Percentiles rank a stretch among this genome's conserved stretches.
Evolutionary conservation across 2,329 filamentous ascomycete species (phyloP).

Genomic region (Tolypocladium tropicale): DNA sequence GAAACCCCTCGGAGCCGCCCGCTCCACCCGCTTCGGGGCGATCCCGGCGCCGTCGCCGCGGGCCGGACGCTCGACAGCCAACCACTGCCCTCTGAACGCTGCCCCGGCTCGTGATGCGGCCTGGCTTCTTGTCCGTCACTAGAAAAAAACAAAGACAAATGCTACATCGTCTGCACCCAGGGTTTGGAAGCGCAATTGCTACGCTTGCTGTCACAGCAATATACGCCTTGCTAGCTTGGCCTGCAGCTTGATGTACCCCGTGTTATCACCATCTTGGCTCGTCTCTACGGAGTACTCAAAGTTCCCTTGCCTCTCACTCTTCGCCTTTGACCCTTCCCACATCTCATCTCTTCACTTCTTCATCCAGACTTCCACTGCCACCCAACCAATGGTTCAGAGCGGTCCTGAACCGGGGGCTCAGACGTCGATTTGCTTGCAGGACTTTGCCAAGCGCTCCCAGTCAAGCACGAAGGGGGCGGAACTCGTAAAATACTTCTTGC

Average conservation of each 20-base stretch:
- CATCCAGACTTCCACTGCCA: neutral
- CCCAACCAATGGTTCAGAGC: neutral
- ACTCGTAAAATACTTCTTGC: slow-evolving; percentile 1
- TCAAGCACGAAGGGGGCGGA: neutral
- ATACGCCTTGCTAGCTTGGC: no score
- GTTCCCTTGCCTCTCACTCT: neutral
- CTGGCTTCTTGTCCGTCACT: neutral
- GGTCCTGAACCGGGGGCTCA: no score
- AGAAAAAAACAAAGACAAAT: no score
- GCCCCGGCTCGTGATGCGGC: neutral
- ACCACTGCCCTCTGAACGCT: neutral
- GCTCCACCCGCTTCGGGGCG: neutral
- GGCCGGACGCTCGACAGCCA: neutral
- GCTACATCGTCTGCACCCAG: no score
- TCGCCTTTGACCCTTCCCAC: neutral
- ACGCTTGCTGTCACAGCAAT: no score
- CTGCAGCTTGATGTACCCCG: no score
- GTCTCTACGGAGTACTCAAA: no score
- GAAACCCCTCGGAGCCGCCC: neutral
- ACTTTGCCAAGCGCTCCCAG: neutral
- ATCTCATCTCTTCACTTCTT: neutral
- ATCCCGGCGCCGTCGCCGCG: neutral
- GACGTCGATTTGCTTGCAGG: no score
- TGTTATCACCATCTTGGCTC: no score
- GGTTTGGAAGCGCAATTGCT: no score